Evolutionary conservation across 1,139 yeast species (phyloP), one percentile per base, ranked within the genome.

Genomic region (Zygosaccharomyces sapae): DNA sequence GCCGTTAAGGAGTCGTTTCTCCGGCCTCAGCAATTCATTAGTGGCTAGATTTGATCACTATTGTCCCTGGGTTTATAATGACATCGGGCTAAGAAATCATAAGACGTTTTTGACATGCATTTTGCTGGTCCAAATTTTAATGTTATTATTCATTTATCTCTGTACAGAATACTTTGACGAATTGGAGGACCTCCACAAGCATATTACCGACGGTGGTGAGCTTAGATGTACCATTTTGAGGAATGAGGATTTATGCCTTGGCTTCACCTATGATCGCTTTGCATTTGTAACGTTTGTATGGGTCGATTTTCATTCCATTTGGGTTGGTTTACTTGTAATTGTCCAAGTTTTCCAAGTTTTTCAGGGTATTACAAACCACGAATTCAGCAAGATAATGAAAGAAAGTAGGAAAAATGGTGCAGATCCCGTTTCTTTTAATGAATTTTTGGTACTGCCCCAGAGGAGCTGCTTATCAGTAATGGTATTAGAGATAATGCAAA

Each of bases 11-110:
- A 80, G 94, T n/a, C 83, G 78, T 58, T 90, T 79, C 64, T 86
- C 92, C 24, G 69, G 73, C 31, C 66, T 73, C 48, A 73, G 76
- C 41, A 74, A 76, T 46, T 72, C 76, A 38, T 76, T 87, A 48
- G 77, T 90, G 30, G 95, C 96, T 0, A 73, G 85, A 51, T 88
- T 83, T 61, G 97, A 90, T 63, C 97, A 90, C 66, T 86, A 79
- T 57, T 90, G 97, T 66, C 97, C 97, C 0, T 90, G 97, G 97
- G 79, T 85, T 4, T 83, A 80, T 65, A 90, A 89, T 61, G 94
- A 88, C 48, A 73, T 90, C 55, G 97, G 96, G 0, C 79, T 88
- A 16, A 74, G 95, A 56, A 90, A 89, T 63, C 97, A 90, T 63
- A 86, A 89, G 58, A 59, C 81, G 3, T 90, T 90, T 63, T 67